Conservation (phyloP, 371 early-diverging fungal species). For the Mortierella sp. region DNA sequence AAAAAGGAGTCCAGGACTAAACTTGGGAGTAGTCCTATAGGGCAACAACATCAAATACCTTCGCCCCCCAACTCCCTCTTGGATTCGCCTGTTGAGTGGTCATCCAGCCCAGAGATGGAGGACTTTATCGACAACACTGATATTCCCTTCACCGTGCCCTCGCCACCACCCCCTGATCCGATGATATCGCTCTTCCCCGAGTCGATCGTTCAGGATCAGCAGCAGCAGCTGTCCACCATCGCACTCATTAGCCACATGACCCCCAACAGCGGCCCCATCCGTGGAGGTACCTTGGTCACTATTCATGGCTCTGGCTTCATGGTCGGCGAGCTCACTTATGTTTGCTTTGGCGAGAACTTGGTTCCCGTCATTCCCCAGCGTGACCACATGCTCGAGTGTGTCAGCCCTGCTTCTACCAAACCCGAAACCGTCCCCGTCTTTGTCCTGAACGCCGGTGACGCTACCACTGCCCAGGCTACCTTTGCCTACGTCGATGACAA, state of each 20-base stretch:
- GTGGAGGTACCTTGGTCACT: slow-evolving; percentile 54
- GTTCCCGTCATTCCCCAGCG: slow-evolving; percentile 53
- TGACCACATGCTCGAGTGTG: slow-evolving; percentile 57
- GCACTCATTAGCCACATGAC: slow-evolving; percentile 51
- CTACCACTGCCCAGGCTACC: slow-evolving; percentile 41
- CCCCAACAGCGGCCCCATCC: slow-evolving; percentile 50
- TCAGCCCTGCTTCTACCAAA: slow-evolving; percentile 50
- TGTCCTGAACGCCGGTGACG: slow-evolving; percentile 34
- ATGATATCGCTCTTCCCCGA: slow-evolving; percentile 56
- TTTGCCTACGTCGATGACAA: slow-evolving; percentile 56
- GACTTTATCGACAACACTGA: slow-evolving; percentile 55
- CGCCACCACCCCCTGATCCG: slow-evolving; percentile 53
- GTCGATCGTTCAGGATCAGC: slow-evolving; percentile 31
- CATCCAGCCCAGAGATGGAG: slow-evolving; percentile 47
- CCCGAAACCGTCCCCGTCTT: slow-evolving; percentile 55
- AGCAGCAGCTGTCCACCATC: slow-evolving; percentile 23
- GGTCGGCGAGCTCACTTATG: slow-evolving; percentile 47
- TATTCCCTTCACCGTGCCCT: slow-evolving; percentile 46
- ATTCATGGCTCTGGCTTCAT: slow-evolving; percentile 52
- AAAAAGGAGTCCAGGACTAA: slow-evolving; percentile 40
- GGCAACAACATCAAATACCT: slow-evolving; percentile 41
- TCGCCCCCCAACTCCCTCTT: slow-evolving; percentile 47
- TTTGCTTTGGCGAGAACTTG: slow-evolving; percentile 54
- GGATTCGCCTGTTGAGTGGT: slow-evolving; percentile 44
- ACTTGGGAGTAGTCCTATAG: slow-evolving; percentile 40